phyloP scores from a whole-genome alignment of 176 grass and related monocot genomes.

The Oropetium thomaeum region DNA sequence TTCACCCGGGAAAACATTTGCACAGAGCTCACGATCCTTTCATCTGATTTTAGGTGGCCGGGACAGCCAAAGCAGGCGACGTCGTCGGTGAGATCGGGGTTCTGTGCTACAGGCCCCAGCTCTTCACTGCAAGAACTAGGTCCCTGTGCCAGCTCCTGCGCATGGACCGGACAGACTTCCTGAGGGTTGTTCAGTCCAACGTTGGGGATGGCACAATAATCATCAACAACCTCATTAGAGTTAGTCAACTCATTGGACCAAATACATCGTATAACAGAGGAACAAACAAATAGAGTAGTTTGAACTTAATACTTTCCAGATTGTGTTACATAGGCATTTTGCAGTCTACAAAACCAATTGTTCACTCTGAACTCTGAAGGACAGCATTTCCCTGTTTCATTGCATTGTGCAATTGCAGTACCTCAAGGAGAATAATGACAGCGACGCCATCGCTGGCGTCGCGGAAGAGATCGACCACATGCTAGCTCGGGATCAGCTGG shows the following conservation, averaged over 20 bases:
- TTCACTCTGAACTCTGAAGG: not conserved
- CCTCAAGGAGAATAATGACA: constrained; percentile 56
- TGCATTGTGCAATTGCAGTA: constrained; percentile 34
- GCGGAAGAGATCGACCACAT: constrained; percentile 69
- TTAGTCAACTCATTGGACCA: not conserved
- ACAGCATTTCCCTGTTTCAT: not conserved
- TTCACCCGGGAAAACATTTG: not conserved
- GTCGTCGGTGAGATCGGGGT: constrained; percentile 76
- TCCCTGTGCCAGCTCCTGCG: constrained; percentile 75
- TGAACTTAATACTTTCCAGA: no score
- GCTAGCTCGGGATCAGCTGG: constrained; percentile 54
- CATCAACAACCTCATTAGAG: constrained; percentile 79
- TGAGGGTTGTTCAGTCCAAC: constrained; percentile 66
- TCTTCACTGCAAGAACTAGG: constrained; percentile 65
- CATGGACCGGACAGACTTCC: constrained; percentile 53
- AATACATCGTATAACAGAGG: no score
- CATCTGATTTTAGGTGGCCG: constrained; percentile 41
- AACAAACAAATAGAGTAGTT: no score
- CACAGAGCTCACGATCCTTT: not conserved
- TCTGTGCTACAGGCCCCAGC: constrained; percentile 80
- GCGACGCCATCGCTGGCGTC: constrained; percentile 20
- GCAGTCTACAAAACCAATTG: no score
- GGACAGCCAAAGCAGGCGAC: constrained; percentile 46
- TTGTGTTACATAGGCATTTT: no score
- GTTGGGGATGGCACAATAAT: constrained; percentile 64